Evolutionary conservation across 2,329 filamentous ascomycete genomes (phyloP).

Genomic region (Phoma herbarum): DNA sequence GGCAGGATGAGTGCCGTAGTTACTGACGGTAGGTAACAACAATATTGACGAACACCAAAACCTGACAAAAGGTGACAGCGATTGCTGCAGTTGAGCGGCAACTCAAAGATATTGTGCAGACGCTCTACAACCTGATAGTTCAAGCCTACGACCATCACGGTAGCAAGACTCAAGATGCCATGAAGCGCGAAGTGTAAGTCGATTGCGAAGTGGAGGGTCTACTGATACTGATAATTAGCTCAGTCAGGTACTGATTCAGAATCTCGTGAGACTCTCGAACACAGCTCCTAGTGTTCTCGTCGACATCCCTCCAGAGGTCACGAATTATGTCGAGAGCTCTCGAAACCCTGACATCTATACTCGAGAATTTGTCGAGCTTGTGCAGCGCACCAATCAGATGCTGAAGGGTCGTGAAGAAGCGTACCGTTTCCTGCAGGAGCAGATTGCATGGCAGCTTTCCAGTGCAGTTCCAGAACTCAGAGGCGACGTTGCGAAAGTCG

Average conservation of each 20-base stretch:
- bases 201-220: neutral
- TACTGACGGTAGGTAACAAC: neutral
- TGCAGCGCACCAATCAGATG: conserved; percentile 69
- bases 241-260: conserved; percentile 62
- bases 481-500: conserved; percentile 61
- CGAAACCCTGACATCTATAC: conserved; percentile 74
- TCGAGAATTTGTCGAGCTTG: conserved; percentile 70
- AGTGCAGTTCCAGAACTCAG: conserved; percentile 66
- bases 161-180: conserved; percentile 63
- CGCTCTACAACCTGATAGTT: conserved; percentile 67
- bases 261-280: conserved; percentile 62
- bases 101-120: conserved; percentile 68
- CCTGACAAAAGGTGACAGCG: conserved; percentile 18
- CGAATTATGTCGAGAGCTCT: conserved; percentile 68
- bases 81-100: conserved; percentile 55
- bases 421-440: conserved; percentile 66
- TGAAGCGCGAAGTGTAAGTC: conserved; percentile 65
- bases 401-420: conserved; percentile 68
- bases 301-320: conserved; percentile 67
- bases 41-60: neutral
- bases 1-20: conserved; percentile 8
- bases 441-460: conserved; percentile 66
- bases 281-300: conserved; percentile 60
- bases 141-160: conserved; percentile 69
- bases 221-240: conserved; percentile 2